Base-by-base conservation (phyloP, 345 rosid genomes). In the Eucalyptus leucophloia region DNA sequence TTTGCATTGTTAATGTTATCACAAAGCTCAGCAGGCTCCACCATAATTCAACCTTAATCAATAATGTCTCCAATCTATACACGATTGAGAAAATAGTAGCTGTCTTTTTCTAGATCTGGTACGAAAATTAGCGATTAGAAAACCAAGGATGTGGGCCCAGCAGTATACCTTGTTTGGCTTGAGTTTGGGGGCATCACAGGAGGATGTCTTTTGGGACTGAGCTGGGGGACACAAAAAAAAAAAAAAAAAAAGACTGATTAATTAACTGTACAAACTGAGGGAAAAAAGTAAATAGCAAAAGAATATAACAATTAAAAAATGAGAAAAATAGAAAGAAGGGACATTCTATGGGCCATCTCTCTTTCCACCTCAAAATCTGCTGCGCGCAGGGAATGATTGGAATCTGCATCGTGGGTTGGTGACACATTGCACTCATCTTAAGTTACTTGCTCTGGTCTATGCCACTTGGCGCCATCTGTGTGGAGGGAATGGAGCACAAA, bases 201-300 rank as follows among this genome's bases (percentile, higher is more conserved):
- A 89, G 87, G 56, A 65, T 93, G 93, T 88, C 94, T 89, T 91
- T 91, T 93, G 93, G 93, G 86, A 56, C 0, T 62, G 90, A 72
- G 86, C 60, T 90, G 83, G 88, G 90, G 88, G 94, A 88, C 92
- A 87, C 88, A 18, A 80, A 86, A 18, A 80, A 72, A 88, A 50
- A 89, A 50, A 50, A 7, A 88, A 81, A 58, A 88, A 45, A 45
- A 9, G 88, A 89, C 77, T 89, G 44, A 42, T 24, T 65, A 47
- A 81, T 80, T 30, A 51, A 81, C 85, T 30, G 49, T 47, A 86
- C 45, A 30, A 50, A 47, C 72, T 60, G n/a, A 50, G 87, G 42
- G 34, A 89, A 77, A 62, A 53, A 19, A 40, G 65, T 54, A 87
- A 54, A 87, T 21, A 40, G 47, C 37, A 11, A 19, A 54, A 44